Base-by-base conservation (phyloP, 805 yeast genomes). In the Tetrapisispora arboricola region DNA sequence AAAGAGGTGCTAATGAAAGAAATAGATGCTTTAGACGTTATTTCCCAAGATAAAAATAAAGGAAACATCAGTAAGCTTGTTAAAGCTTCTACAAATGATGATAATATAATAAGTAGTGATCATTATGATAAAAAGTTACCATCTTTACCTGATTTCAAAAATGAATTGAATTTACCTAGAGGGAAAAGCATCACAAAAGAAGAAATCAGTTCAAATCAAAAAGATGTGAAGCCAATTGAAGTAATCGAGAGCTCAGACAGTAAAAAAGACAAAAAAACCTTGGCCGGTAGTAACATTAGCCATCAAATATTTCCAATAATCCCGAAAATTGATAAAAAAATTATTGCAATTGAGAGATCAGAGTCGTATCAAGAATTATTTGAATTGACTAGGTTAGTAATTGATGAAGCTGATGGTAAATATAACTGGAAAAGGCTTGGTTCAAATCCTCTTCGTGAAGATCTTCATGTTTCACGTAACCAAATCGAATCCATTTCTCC, bases 341-440 rank as follows among this genome's bases (percentile, higher is more conserved):
- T 43, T 16, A 42, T 44, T 1, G 34, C 35, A 2, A 50, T 58
- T 39, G 46, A 45, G 13, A 52, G 53, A 39, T 60, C 64, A 2
- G 51, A 58, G 16, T 60, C 64, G 0, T 57, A 53, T 37, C 44
- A 50, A 15, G 61, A 60, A 38, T 39, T 60, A 19, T 60, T 58
- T 35, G 51, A 55, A 26, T 57, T 52, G 25, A 60, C 59, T 55
- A 42, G 60, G 31, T 30, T 52, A 5, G 59, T 60, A 6, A 43
- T 60, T 15, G 64, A 70, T 45, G 59, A 55, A 16, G 38, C 45
- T 13, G 64, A 60, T 44, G 61, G 60, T 9, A 44, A 45, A 13
- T 57, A 55, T 32, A 60, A 58, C 38, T 60, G 64, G 64, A 54
- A 47, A 32, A 49, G 56, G 11, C 40, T 58, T 17, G 46, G 57